Conservation (phyloP, 2,329 filamentous ascomycete genomes). For the Penicillium occitanis region DNA sequence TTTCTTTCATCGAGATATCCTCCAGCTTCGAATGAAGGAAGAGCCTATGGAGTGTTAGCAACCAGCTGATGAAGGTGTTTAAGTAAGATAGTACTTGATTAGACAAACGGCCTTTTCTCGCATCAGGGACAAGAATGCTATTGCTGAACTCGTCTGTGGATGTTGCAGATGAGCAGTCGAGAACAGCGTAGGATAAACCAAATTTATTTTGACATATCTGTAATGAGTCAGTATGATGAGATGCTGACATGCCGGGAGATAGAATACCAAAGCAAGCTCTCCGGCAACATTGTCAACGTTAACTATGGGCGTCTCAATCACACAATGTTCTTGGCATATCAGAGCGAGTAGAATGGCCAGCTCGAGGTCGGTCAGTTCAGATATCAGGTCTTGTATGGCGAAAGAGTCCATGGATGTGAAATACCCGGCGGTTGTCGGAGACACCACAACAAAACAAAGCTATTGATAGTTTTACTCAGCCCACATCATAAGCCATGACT, state of each 20-base stretch:
- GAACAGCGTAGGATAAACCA: constrained; percentile 65
- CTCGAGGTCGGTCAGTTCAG: constrained; percentile 81
- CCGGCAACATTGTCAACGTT: constrained; percentile 66
- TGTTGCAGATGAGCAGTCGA: constrained; percentile 71
- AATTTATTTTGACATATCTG: constrained; percentile 71
- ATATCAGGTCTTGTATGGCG: constrained; percentile 66
- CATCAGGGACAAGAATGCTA: constrained; percentile 58
- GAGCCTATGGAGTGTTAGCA: constrained; percentile 1
- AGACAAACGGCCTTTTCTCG: constrained; percentile 1
- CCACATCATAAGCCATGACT: neutral
- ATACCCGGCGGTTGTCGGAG: neutral
- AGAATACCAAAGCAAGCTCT: constrained; percentile 68
- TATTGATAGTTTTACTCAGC: neutral
- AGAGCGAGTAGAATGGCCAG: constrained; percentile 81
- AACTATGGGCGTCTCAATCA: constrained; percentile 70
- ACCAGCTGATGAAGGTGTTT: neutral
- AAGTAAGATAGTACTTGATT: neutral
- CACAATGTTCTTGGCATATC: constrained; percentile 78
- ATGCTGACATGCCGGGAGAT: neutral
- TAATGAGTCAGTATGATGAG: neutral
- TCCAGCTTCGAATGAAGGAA: constrained; percentile 7
- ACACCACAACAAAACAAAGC: neutral
- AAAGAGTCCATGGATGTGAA: constrained; percentile 59
- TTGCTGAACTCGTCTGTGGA: constrained; percentile 79
- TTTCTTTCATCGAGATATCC: constrained; percentile 49